Percentiles rank a stretch among this genome's conserved stretches.
phyloP scores from a whole-genome alignment of 495 filamentous ascomycete genomes.

The Thermochaetoides thermophila region DNA sequence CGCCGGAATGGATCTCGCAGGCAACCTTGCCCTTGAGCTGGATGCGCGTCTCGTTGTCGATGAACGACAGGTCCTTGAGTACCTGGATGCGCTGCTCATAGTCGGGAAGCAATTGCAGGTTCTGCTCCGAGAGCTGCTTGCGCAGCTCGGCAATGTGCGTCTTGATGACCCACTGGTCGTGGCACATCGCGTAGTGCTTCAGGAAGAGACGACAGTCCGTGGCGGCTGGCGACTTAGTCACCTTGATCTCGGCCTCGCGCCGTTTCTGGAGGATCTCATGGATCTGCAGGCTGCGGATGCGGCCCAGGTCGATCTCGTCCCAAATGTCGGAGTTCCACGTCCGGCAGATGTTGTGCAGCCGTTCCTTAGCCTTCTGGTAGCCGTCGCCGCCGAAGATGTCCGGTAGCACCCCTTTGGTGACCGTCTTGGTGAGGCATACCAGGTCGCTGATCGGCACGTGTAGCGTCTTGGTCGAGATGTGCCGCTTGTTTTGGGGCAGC shows the following conservation, averaged over 20 bases:
- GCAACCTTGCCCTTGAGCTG: slow-evolving; percentile 96
- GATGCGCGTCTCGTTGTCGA: slow-evolving; percentile 70
- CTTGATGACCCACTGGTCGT: slow-evolving; percentile 87
- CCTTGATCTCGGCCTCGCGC: slow-evolving; percentile 40
- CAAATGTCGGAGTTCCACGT: slow-evolving; percentile 61
- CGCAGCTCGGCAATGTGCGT: slow-evolving; percentile 78
- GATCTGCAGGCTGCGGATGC: slow-evolving; percentile 62
- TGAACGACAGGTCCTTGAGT: slow-evolving; percentile 76
- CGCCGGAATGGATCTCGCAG: slow-evolving; percentile 94
- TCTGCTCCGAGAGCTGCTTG: slow-evolving; percentile 85
- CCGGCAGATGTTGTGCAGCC: slow-evolving; percentile 44
- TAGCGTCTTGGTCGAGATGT: slow-evolving; percentile 47
- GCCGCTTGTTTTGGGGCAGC: slow-evolving; percentile 40
- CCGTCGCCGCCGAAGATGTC: slow-evolving; percentile 33
- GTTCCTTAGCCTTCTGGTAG: slow-evolving; percentile 35
- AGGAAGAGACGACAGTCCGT: slow-evolving; percentile 58
- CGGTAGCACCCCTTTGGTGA: slow-evolving; percentile 46
- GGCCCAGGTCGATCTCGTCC: slow-evolving; percentile 73
- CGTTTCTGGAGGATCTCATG: slow-evolving; percentile 60
- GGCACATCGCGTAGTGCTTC: slow-evolving; percentile 86
- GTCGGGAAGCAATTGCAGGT: slow-evolving; percentile 90
- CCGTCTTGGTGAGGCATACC: slow-evolving; percentile 64
- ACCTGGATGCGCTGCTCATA: slow-evolving; percentile 92
- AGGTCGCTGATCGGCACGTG: slow-evolving; percentile 58
- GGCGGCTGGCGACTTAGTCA: slow-evolving; percentile 43